phyloP scores from a whole-genome alignment of 169 alveolate species.

The Cryptosporidium viatorum region DNA sequence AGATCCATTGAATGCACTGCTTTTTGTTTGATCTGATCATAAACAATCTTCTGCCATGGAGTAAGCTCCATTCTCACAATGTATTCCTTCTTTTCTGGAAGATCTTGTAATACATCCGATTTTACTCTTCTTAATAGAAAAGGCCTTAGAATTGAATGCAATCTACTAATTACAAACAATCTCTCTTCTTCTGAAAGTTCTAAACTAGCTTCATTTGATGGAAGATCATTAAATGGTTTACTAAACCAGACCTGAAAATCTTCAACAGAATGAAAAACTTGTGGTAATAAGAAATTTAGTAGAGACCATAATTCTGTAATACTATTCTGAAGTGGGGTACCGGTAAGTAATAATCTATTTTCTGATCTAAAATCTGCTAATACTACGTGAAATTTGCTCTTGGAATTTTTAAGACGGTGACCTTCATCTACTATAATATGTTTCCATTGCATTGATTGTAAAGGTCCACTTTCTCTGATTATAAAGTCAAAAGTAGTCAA shows the following conservation, averaged over 20 bases:
- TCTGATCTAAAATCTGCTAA: slow-evolving; percentile 49
- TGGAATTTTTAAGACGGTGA: slow-evolving; percentile 91
- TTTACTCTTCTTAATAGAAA: slow-evolving; percentile 92
- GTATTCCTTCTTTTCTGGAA: slow-evolving; percentile 89
- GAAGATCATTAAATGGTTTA: slow-evolving; percentile 86
- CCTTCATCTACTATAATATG: slow-evolving; percentile 93
- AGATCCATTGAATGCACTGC: slow-evolving; percentile 82
- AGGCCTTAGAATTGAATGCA: slow-evolving; percentile 91
- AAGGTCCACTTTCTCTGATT: slow-evolving; percentile 70
- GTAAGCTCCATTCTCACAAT: slow-evolving; percentile 90
- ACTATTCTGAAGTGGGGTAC: slow-evolving; percentile 92
- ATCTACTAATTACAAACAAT: slow-evolving; percentile 88
- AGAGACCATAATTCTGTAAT: slow-evolving; percentile 92
- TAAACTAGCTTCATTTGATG: slow-evolving; percentile 82
- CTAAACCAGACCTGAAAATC: slow-evolving; percentile 93
- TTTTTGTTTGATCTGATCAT: slow-evolving; percentile 88
- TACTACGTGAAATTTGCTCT: slow-evolving; percentile 81
- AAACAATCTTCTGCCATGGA: slow-evolving; percentile 91
- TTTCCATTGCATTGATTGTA: slow-evolving; percentile 83
- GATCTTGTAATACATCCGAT: slow-evolving; percentile 91
- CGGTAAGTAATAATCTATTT: slow-evolving; percentile 87
- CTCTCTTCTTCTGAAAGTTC: slow-evolving; percentile 91
- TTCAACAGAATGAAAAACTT: slow-evolving; percentile 89
- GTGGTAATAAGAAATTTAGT: slow-evolving; percentile 88
- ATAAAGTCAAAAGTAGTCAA: slow-evolving; percentile 79